Evolutionary conservation across 139 green algal genomes (phyloP).

Genomic region (Chlorella sp.): DNA sequence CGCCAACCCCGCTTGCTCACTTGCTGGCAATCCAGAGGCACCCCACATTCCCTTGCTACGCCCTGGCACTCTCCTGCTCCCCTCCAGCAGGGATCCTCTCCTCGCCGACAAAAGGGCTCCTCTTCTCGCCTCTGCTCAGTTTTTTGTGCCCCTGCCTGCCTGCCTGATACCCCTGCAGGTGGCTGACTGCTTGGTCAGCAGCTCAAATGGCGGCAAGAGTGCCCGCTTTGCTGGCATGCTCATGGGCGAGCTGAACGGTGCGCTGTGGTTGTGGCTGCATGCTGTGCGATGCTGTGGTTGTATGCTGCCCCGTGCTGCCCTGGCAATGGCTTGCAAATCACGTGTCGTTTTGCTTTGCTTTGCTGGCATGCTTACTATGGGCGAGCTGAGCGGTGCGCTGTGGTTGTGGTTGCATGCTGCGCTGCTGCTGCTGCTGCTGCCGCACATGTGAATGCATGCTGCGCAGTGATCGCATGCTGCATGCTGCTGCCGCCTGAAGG

Average conservation of each 20-base stretch:
- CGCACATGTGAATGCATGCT: background rate
- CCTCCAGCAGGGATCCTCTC: too few species aligned
- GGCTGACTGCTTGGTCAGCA: conserved; percentile 30
- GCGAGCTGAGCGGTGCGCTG: conserved; percentile 28
- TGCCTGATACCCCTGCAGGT: background rate
- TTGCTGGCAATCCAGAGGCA: background rate
- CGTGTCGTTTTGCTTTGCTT: too few species aligned
- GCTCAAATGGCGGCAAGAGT: background rate
- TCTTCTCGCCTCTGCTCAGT: background rate
- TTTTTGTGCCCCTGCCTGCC: background rate
- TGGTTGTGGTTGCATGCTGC: too few species aligned
- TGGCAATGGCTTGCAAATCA: too few species aligned
- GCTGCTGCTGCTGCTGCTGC: too few species aligned
- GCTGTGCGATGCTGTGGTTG: background rate
- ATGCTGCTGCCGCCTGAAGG: too few species aligned
- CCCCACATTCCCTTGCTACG: background rate
- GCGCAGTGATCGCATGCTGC: too few species aligned
- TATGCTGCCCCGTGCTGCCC: too few species aligned
- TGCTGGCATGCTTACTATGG: conserved; percentile 27
- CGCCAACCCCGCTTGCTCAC: too few species aligned
- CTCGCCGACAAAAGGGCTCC: too few species aligned
- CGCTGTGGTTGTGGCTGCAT: background rate
- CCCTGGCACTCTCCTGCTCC: too few species aligned
- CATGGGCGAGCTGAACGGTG: conserved; percentile 35
- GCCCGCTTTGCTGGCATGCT: conserved; percentile 19